Base-by-base conservation (phyloP, 495 filamentous ascomycete genomes). In the Neurospora africana region DNA sequence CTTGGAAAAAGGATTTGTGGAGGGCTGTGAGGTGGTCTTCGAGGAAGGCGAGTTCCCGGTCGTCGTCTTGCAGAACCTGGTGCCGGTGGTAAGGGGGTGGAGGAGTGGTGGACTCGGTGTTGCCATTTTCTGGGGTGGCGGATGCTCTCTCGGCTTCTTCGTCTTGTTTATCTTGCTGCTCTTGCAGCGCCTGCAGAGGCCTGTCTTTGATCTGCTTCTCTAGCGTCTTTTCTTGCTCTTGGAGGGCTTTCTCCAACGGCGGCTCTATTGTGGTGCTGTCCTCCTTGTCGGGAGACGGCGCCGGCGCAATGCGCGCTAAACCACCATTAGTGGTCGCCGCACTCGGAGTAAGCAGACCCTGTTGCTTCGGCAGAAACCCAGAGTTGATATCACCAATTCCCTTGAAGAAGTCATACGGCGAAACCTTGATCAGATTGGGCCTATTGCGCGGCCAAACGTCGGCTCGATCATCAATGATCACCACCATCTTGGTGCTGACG, bases 331-430 rank as follows among this genome's bases (percentile, higher is more conserved):
- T 36, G 74, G 73, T 17, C 67, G 74, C 2, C 73, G 74, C 13
- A 82, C 40, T 71, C 36, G 82, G 73, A 0, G 83, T 74, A 68
- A 87, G 86, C 30, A 94, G 81, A 69, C 94, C 94, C 74, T 93
- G 89, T 68, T 92, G 89, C 78, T 97, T 95, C 0, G 95, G 96
- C 70, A 99, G 79, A 79, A 98, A 98, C 76, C 92, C 97, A 3
- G 95, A 96, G 83, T 99, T 99, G 84, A 99, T 99, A 80, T 99
- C 95, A 67, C 95, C 95, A 76, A 97, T 98, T 33, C 96, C 96
- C 37, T 95, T 91, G 79, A 98, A 99, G 79, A 99, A 99, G 78
- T 98, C 94, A 79, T 96, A 99, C 7, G 94, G 93, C 17, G 87
- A 87, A 38, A 99, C 96, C 81, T 96, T 97, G 82, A 99, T 93